Conservation (phyloP, 1,284 basidiomycete genomes). For the Microbotryum saponariae region DNA sequence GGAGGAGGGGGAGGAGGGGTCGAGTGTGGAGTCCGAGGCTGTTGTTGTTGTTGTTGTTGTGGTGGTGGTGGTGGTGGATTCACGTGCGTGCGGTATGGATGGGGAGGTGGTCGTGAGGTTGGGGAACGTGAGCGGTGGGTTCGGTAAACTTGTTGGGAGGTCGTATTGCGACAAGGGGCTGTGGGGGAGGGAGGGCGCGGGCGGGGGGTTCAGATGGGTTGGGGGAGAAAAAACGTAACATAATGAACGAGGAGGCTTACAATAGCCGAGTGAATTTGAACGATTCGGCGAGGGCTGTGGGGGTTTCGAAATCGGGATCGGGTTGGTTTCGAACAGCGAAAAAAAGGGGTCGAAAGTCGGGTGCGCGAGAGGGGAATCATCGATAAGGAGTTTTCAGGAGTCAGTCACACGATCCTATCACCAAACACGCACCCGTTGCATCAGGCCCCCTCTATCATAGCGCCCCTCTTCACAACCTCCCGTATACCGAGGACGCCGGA, state of each 20-base stretch:
- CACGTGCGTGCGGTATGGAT: conserved; percentile 6
- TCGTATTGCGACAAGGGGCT: conserved; percentile 89
- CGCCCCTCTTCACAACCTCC: no score
- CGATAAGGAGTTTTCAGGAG: neutral
- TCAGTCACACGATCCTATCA: no score
- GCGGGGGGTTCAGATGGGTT: no score
- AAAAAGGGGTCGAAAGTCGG: conserved; percentile 32
- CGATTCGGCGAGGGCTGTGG: conserved; percentile 27
- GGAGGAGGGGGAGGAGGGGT: no score
- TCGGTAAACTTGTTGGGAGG: conserved; percentile 52
- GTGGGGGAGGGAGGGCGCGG: neutral
- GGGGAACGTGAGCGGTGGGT: conserved; percentile 26
- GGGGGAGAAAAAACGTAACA: no score
- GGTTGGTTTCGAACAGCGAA: conserved; percentile 39
- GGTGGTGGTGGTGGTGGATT: no score
- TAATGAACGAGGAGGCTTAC: neutral
- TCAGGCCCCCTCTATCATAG: no score
- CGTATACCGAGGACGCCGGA: no score
- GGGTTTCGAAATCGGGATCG: no score
- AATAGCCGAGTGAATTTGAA: conserved; percentile 95
- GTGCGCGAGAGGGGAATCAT: neutral
- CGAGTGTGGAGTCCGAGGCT: no score
- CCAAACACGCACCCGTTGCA: no score
- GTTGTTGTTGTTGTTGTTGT: no score
- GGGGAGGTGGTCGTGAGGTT: conserved; percentile 46